These are phyloP conservation scores for Pseudogymnoascus sp. DNA, from an alignment of 2,329 filamentous ascomycete genomes.

Conservation along the genomic window DNA sequence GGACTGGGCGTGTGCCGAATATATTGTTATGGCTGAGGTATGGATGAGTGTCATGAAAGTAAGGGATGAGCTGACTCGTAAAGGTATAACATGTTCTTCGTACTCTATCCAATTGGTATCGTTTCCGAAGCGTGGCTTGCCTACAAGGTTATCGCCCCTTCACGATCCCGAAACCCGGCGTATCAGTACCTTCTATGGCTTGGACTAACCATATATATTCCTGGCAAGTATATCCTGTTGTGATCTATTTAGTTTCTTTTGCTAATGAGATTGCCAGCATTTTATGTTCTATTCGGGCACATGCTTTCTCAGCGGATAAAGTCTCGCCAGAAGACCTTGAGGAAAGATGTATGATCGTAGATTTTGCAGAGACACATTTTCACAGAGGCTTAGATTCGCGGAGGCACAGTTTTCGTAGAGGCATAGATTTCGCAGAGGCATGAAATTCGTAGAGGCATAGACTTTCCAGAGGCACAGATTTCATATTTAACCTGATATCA, in stretches of 20 bases:
- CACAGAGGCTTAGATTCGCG: too few species aligned
- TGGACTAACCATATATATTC: constrained; percentile 68
- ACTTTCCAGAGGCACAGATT: too few species aligned
- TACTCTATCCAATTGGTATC: constrained; percentile 90
- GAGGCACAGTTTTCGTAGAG: too few species aligned
- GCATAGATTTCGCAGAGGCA: too few species aligned
- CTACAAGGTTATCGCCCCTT: constrained; percentile 57
- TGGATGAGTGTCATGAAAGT: neutral
- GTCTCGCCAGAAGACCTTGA: constrained; percentile 17
- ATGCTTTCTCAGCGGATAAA: constrained; percentile 88
- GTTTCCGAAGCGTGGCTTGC: constrained; percentile 77
- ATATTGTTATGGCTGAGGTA: neutral
- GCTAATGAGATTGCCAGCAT: constrained; percentile 20
- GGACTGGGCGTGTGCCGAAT: constrained; percentile 52
- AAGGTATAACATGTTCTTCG: constrained; percentile 84
- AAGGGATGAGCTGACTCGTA: constrained; percentile 35
- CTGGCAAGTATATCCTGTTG: constrained; percentile 33
- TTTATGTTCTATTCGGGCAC: constrained; percentile 82
- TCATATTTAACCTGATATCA: too few species aligned
- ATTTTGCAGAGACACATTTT: too few species aligned
- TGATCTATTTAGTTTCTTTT: neutral
- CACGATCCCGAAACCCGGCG: constrained; percentile 38
- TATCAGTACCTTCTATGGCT: constrained; percentile 53
- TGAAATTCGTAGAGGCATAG: too few species aligned
- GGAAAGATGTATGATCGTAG: too few species aligned